Base-by-base conservation (phyloP, 176 grass and related monocot species). In the Chrysopogon serrulatus region DNA sequence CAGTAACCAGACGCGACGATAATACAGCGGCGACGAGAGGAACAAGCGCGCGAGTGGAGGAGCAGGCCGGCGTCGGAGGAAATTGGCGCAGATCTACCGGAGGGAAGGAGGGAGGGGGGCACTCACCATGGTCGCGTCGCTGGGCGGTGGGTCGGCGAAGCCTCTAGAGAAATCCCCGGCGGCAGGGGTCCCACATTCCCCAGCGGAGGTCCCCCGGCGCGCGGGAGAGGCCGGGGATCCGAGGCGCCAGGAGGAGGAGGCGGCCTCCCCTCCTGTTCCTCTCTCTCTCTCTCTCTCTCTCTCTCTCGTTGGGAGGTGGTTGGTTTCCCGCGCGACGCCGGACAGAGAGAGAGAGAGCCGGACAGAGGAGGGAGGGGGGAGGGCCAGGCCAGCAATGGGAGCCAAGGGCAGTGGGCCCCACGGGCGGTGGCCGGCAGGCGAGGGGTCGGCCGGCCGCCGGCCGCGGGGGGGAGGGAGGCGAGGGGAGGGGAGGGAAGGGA, bases 121-220 rank as follows among this genome's bases (percentile, higher is more conserved):
- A 83, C 88, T 83, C 68, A 90, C 88, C 88, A 90, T 87, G 78
- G 78, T 63, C 77, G 76, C 23, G 83, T 76, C 77, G 68, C 27
- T 16, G 65, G 47, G 32, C 61, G 82, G 28, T 27, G 17, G 79
- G 51, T 43, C 34, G 41, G 24, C 54, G 79, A 9, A 13, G 2
- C 2, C 9, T 32, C 84, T 90, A 90, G 74, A 31, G 10, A 15
- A 68, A 68, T 79, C 60, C 47, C 2, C 45, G 67, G 28, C 74
- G 84, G 36, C 48, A 12, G n/a, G 31, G 68, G 84, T 70, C 42
- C 87, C 85, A 82, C 92, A 94, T 94, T 94, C 82, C 87, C 87
- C 73, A 85, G 81, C 37, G 51, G 36, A 36, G 33, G 74, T 18
- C 1, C 66, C 27, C 14, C 78, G 71, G n/a, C 34, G 69, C 19